Base-by-base conservation (phyloP, 306 rosid genomes). In the Malus sylvestris region DNA sequence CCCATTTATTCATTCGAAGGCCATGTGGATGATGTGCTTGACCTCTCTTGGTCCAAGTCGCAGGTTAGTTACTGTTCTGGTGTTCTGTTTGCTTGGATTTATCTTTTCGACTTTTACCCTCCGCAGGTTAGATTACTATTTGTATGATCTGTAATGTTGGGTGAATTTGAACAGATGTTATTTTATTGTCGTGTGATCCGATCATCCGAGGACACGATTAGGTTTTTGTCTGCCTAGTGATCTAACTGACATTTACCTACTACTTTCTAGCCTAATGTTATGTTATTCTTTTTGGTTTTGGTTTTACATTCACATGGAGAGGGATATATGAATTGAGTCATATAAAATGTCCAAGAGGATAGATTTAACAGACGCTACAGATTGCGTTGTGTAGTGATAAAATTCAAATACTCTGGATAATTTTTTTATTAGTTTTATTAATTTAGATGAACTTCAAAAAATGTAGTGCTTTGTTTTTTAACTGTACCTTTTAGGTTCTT, bases 31-130 rank as follows among this genome's bases (percentile, higher is more conserved):
- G 99, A 88, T 79, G 99, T 96, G 78, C 98, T 96, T 77, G 99
- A 96, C 67, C 96, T 96, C 35, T 96, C 99, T 4, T 96, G 99
- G 99, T 96, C 99, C 83, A 96, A 92, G 83, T 91, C 97, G 75
- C 98, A 96, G 99, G 99, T 96, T 81, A 82, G 88, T 83, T 81
- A 76, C 81, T 69, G 8, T 67, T 70, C 73, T 82, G 45, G 33
- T 69, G 60, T 81, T 76, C 38, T 46, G 44, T 16, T 29, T 46
- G 38, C 13, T 27, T 23, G 53, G 53, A 49, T 49, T 49, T 49
- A 49, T 68, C 44, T 42, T 57, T 25, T 11, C 29, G 10, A 23
- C 18, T 69, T 69, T 33, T 61, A 27, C 19, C 27, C 55, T 14
- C 38, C 19, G n/a, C 38, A 32, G 20, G 20, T 70, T 64, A 32